Percentiles rank a stretch among this genome's conserved stretches.
Conservation (phyloP, 805 yeast species). For the Saccharomycopsis olivae region DNA sequence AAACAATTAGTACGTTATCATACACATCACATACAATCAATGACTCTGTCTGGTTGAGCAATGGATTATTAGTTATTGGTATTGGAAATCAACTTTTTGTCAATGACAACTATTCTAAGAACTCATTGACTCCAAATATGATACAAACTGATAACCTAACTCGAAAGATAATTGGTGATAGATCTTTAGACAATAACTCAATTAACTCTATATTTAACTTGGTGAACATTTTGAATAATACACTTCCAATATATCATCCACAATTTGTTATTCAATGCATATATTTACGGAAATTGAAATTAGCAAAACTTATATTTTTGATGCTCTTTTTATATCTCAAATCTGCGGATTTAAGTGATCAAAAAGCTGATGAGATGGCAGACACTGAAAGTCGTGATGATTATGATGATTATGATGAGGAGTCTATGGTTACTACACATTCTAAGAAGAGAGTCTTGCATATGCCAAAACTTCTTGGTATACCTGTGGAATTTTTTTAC, state of each 20-base stretch:
- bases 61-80: slow-evolving; percentile 73
- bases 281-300: slow-evolving; percentile 44
- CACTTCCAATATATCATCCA: slow-evolving; percentile 84
- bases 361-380: slow-evolving; percentile 23
- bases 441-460: slow-evolving; percentile 2
- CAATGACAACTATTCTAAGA: slow-evolving; percentile 42
- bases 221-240: slow-evolving; percentile 75
- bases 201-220: slow-evolving; percentile 44
- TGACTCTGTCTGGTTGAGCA: slow-evolving; percentile 77
- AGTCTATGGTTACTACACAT: not conserved
- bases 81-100: slow-evolving; percentile 84
- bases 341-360: slow-evolving; percentile 35
- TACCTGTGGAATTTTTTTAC: slow-evolving; percentile 13
- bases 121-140: slow-evolving; percentile 39
- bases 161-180: slow-evolving; percentile 44
- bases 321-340: slow-evolving; percentile 44
- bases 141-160: slow-evolving; percentile 31
- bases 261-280: slow-evolving; percentile 71
- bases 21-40: slow-evolving; percentile 78
- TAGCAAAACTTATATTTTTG: slow-evolving; percentile 48
- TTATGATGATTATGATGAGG: not conserved
- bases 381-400: slow-evolving; percentile 19
- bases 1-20: slow-evolving; percentile 56
- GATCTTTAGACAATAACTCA: slow-evolving; percentile 22
- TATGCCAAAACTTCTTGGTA: slow-evolving; percentile 12